phyloP scores from a whole-genome alignment of 768 basidiomycete species.

The Mycena latifolia region DNA sequence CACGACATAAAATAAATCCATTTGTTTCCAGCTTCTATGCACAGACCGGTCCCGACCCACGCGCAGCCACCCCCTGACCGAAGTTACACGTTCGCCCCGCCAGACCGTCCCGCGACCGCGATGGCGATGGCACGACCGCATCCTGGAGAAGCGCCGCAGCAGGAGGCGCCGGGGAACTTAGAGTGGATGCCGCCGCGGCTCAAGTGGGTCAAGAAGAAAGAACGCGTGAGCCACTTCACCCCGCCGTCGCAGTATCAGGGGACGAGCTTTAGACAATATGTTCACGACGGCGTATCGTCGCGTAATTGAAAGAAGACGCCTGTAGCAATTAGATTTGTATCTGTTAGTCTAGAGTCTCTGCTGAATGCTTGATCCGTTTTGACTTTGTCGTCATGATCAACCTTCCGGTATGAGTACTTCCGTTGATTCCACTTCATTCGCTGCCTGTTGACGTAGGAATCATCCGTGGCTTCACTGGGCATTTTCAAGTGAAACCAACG shows the following conservation, averaged over 20 bases:
- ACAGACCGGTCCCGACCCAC: slow-evolving; percentile 11
- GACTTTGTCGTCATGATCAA: neutral
- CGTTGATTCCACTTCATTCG: no score
- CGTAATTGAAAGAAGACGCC: neutral
- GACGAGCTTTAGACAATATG: slow-evolving; percentile 36
- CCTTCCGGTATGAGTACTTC: no score
- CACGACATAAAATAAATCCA: neutral
- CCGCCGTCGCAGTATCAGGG: slow-evolving; percentile 36
- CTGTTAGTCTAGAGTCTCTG: slow-evolving; percentile 2
- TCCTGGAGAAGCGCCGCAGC: no score
- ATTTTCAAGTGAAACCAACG: no score
- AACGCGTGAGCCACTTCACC: slow-evolving; percentile 37
- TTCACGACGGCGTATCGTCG: slow-evolving; percentile 33
- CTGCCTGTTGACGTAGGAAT: no score
- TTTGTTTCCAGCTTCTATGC: slow-evolving; percentile 3
- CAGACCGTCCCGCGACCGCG: slow-evolving; percentile 33
- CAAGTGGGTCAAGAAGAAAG: slow-evolving; percentile 38
- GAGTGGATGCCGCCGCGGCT: slow-evolving; percentile 34
- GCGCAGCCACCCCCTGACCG: slow-evolving; percentile 9
- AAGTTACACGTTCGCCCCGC: slow-evolving; percentile 29
- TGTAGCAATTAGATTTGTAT: neutral
- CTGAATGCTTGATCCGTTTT: neutral
- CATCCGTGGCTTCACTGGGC: no score
- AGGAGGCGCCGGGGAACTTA: slow-evolving; percentile 11
- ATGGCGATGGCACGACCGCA: slow-evolving; percentile 31